Percentiles rank a stretch among this genome's conserved stretches.
Conservation (phyloP, 2,329 filamentous ascomycete species). For the Penicillium brevicompactum region DNA sequence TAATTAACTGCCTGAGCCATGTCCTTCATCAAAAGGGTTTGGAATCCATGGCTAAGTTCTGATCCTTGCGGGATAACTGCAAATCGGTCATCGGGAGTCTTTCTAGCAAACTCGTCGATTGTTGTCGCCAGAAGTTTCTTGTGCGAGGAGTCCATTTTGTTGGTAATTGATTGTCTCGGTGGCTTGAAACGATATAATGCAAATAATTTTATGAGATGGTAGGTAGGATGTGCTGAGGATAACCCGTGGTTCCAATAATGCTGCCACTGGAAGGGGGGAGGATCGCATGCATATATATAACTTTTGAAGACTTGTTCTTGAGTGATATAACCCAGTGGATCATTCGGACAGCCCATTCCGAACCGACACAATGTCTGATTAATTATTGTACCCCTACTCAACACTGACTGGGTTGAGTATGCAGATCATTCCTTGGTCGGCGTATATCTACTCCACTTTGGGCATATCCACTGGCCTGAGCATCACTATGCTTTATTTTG, state of each 20-base stretch:
- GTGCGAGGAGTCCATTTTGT: background rate
- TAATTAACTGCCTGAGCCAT: slow-evolving; percentile 21
- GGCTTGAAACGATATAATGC: too few relatives aligned
- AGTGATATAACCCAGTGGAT: background rate
- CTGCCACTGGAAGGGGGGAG: too few relatives aligned
- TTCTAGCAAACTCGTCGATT: slow-evolving; percentile 5
- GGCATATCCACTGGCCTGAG: background rate
- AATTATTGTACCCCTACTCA: background rate
- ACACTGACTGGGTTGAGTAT: background rate
- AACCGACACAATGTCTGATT: background rate
- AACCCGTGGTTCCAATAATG: background rate
- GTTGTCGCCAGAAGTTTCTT: slow-evolving; percentile 18
- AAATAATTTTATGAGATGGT: too few relatives aligned
- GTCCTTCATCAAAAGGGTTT: slow-evolving; percentile 17
- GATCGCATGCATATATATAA: too few relatives aligned
- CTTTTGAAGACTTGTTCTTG: background rate
- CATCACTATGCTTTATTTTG: slow-evolving; percentile 3
- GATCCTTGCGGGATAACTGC: slow-evolving; percentile 15
- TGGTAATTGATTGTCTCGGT: too few relatives aligned
- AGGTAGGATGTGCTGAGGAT: background rate
- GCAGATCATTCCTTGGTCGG: background rate
- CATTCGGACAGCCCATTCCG: background rate
- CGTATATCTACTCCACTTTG: background rate
- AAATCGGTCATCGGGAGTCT: slow-evolving; percentile 13
- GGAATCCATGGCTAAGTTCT: slow-evolving; percentile 22